Base-by-base conservation (phyloP, 1,139 yeast species). In the Candida gigantensis region DNA sequence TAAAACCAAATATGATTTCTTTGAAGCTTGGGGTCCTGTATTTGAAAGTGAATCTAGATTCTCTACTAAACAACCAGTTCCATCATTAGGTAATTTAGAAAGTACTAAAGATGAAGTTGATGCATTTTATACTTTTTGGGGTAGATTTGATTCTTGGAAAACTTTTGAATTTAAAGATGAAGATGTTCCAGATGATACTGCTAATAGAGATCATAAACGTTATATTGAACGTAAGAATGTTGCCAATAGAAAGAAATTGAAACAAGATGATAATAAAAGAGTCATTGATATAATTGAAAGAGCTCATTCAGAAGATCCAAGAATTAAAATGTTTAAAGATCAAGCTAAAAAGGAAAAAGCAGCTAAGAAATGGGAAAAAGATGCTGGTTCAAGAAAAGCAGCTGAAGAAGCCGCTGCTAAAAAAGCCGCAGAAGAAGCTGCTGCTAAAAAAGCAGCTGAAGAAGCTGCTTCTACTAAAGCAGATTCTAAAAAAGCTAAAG, bases 141-240 rank as follows among this genome's bases (percentile, higher is more conserved):
- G 89, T 68, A 84, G 85, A 64, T 88, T 92, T 54, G 97, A 92
- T 63, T 92, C 98, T 21, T 92, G 99, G 99, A 88, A 96, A 75
- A 75, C 96, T 32, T 92, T 92, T 60, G 99, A 92, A 72, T 92
- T 90, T 72, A 80, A 90, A 64, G 99, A 92, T 60, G 98, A 92
- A 73, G 99, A 92, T 62, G 97, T 90, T 58, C 99, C 99, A 50
- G 99, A 92, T 73, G 99, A 92, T 70, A 86, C 97, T 45, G 87
- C 96, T 46, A 94, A 92, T 81, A 89, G 99, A 77, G 98, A 92
- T 65, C 95, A 92, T 79, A 92, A 92, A 77, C 95, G 99, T 73
- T 87, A 89, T 74, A 84, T 90, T 54, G 98, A 92, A 73, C 88
- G 92, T 76, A 92, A 94, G 78, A 92, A 92, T 76, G 78, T 87